phyloP scores from a whole-genome alignment of 257 asterid genomes.

The Striga asiatica region DNA sequence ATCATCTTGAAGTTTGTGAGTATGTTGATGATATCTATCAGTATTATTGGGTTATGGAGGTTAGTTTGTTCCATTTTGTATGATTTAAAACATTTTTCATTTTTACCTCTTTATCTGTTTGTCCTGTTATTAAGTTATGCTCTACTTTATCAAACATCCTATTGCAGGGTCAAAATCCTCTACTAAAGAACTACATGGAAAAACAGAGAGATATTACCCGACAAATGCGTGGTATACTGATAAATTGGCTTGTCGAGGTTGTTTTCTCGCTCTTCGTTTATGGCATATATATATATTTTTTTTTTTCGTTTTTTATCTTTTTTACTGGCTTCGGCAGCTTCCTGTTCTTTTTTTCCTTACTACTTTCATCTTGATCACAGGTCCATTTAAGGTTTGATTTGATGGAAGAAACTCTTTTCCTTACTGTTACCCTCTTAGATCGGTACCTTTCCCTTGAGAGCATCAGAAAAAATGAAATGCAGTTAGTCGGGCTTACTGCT shows the following conservation, averaged over 20 bases:
- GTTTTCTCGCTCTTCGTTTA: constrained; percentile 12
- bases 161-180: constrained; percentile 53
- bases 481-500: constrained; percentile 89
- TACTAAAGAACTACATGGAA: constrained; percentile 46
- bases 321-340: constrained; percentile 9
- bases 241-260: constrained; percentile 97
- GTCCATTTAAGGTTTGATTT: constrained; percentile 70
- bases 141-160: constrained; percentile 7
- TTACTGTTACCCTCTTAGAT: constrained; percentile 69
- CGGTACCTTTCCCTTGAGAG: constrained; percentile 49
- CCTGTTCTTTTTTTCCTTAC: constrained; percentile 5
- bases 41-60: constrained; percentile 97
- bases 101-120: background rate
- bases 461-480: constrained; percentile 71
- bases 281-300: too few species aligned
- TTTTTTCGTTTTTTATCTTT: background rate
- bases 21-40: constrained; percentile 88
- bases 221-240: constrained; percentile 81
- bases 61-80: constrained; percentile 16
- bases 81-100: background rate
- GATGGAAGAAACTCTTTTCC: constrained; percentile 92
- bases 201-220: constrained; percentile 58
- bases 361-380: constrained; percentile 27
- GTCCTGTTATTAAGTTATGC: background rate
- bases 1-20: constrained; percentile 84